Evolutionary conservation across 345 rosid species (phyloP).

Genomic region (Kandelia obovata): DNA sequence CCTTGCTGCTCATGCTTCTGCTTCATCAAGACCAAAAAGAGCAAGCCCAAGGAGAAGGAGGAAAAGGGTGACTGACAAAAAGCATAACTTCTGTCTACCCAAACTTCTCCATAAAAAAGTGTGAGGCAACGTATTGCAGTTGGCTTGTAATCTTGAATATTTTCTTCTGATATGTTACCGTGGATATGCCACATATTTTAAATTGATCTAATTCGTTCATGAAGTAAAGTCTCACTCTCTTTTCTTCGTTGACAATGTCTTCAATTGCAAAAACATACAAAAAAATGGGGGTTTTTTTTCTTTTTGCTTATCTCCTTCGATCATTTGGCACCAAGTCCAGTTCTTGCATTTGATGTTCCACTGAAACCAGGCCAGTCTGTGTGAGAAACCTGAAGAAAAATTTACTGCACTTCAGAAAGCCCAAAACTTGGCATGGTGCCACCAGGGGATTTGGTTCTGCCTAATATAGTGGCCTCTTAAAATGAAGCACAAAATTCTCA

Average conservation of each 20-base stretch:
- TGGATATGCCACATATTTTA: slow-evolving; percentile 16
- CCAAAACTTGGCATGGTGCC: not conserved
- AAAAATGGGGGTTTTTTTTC: not conserved
- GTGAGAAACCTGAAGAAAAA: slow-evolving; percentile 70
- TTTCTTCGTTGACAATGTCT: slow-evolving; percentile 13
- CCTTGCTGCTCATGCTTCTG: slow-evolving; percentile 51
- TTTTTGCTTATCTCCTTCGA: slow-evolving; percentile 25
- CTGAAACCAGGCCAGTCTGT: slow-evolving; percentile 72
- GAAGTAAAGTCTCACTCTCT: not conserved
- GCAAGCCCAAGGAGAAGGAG: slow-evolving; percentile 36
- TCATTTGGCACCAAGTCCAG: slow-evolving; percentile 54
- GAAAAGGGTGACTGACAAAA: slow-evolving; percentile 18
- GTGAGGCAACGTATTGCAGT: not conserved
- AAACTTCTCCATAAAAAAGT: not conserved
- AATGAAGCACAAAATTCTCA: not conserved
- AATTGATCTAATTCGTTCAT: slow-evolving; percentile 18
- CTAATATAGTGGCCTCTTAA: not conserved
- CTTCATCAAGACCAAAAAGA: slow-evolving; percentile 40
- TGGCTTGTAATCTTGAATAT: slow-evolving; percentile 2
- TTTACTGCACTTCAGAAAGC: slow-evolving; percentile 9
- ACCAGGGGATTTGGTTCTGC: slow-evolving; percentile 5
- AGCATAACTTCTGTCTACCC: not conserved
- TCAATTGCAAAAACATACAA: slow-evolving; percentile 10
- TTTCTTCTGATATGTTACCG: slow-evolving; percentile 13
- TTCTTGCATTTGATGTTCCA: slow-evolving; percentile 81